Conservation (phyloP, 1,139 yeast species). For the Blastobotrys elegans region DNA sequence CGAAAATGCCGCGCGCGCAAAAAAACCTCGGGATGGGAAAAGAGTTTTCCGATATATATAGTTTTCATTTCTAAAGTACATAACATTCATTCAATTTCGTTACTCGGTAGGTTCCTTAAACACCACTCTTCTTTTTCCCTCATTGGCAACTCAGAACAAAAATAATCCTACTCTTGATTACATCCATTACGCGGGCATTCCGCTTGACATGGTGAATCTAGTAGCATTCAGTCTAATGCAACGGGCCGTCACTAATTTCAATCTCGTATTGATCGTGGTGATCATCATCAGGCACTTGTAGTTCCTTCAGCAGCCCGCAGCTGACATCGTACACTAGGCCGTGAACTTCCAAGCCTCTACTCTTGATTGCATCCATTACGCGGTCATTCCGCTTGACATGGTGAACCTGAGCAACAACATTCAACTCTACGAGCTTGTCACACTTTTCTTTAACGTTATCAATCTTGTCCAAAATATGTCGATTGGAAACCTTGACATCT, state of each 20-base stretch:
- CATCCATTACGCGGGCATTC: constrained; percentile 71
- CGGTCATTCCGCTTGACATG: constrained; percentile 64
- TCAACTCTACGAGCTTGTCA: constrained; percentile 68
- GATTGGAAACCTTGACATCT: constrained; percentile 59
- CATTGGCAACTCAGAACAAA: too few species aligned
- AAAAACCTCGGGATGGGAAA: too few species aligned
- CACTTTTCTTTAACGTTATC: constrained; percentile 47
- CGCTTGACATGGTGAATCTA: constrained; percentile 52
- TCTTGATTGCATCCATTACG: constrained; percentile 64
- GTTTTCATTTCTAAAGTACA: too few species aligned
- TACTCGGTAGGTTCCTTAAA: too few species aligned
- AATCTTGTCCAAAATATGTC: constrained; percentile 36
- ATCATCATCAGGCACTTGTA: constrained; percentile 37
- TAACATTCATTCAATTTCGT: too few species aligned
- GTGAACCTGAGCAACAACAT: constrained; percentile 58
- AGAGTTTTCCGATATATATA: too few species aligned
- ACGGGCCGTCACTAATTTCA: not conserved
- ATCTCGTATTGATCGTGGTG: constrained; percentile 22
- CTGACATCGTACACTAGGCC: constrained; percentile 86
- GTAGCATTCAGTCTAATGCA: too few species aligned
- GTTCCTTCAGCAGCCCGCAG: constrained; percentile 57
- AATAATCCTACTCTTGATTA: constrained; percentile 60
- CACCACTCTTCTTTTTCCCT: too few species aligned
- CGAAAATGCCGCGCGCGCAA: too few species aligned
- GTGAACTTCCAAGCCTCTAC: constrained; percentile 77